Evolutionary conservation across 2,329 filamentous ascomycete genomes (phyloP).

Genomic region (Fusarium nematophilum): DNA sequence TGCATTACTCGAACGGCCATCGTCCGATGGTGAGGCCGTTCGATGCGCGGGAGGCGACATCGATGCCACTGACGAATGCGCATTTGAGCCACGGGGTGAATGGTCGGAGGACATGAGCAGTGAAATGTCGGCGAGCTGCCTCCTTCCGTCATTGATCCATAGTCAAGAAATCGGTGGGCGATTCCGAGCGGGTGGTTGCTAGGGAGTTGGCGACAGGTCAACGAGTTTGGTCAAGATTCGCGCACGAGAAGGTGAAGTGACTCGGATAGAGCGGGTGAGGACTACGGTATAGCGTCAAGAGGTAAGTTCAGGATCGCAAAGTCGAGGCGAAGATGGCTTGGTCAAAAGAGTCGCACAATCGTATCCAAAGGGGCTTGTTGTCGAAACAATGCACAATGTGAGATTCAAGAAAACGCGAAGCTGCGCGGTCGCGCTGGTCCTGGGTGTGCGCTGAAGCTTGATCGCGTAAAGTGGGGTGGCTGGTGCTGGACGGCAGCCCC

Average conservation of each 20-base stretch:
- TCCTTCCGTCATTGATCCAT: conserved; percentile 50
- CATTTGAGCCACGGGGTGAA: conserved; percentile 34
- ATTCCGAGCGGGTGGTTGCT: conserved; percentile 13
- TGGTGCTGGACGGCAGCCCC: conserved; percentile 22
- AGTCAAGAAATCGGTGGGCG: conserved; percentile 35
- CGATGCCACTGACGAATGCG: conserved; percentile 42
- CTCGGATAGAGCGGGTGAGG: background rate
- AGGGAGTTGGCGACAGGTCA: conserved; percentile 11
- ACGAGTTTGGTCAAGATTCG: background rate
- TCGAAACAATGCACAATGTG: conserved; percentile 33
- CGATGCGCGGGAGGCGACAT: conserved; percentile 41
- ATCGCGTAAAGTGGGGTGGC: conserved; percentile 46
- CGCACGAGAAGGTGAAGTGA: background rate
- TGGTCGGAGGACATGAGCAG: conserved; percentile 35
- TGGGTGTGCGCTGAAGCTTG: conserved; percentile 13
- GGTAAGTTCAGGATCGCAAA: background rate
- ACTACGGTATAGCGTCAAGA: background rate
- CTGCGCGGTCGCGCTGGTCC: conserved; percentile 40
- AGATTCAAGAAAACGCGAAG: conserved; percentile 32
- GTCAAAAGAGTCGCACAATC: conserved; percentile 6
- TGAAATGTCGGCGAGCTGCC: conserved; percentile 45
- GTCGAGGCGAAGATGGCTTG: conserved; percentile 4
- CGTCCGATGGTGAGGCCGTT: conserved; percentile 41
- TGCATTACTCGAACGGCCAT: conserved; percentile 43
- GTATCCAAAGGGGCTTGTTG: conserved; percentile 21